Percentiles rank a stretch among this genome's conserved stretches.
These are phyloP conservation scores for Reutealis trisperma DNA, from an alignment of 345 rosid species.

Conservation along the genomic window DNA sequence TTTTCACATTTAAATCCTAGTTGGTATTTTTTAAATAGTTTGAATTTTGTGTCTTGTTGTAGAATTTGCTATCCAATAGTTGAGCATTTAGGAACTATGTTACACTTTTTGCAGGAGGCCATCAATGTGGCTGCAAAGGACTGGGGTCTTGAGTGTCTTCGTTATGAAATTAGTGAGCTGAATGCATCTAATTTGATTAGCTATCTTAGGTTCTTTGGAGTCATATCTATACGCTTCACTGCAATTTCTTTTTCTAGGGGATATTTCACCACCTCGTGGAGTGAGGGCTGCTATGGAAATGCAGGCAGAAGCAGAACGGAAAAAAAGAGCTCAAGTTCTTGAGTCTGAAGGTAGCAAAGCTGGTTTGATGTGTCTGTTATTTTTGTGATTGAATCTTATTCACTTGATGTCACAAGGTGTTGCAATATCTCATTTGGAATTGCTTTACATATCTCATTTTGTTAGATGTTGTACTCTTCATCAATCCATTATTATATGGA, in stretches of 20 bases:
- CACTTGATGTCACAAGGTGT: background rate
- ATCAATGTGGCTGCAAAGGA: constrained; percentile 88
- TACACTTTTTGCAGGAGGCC: constrained; percentile 59
- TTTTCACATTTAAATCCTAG: too few species aligned
- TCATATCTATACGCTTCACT: background rate
- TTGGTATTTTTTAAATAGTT: background rate
- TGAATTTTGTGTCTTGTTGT: background rate
- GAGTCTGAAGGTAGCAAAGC: constrained; percentile 68
- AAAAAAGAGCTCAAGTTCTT: constrained; percentile 86
- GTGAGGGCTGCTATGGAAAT: constrained; percentile 96
- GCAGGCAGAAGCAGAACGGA: constrained; percentile 99
- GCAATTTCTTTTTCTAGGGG: constrained; percentile 58
- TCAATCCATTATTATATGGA: constrained; percentile 7
- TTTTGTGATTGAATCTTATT: background rate
- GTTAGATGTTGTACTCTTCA: background rate
- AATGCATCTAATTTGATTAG: background rate
- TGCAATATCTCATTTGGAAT: constrained; percentile 2
- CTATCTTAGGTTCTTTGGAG: background rate
- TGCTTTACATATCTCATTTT: background rate
- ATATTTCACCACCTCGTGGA: constrained; percentile 91
- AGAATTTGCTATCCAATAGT: background rate
- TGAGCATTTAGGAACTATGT: background rate
- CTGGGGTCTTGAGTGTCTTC: constrained; percentile 95
- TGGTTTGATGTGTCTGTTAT: background rate
- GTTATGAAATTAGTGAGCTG: constrained; percentile 89